Evolutionary conservation across 495 filamentous ascomycete genomes (phyloP).

Genomic region (Tuber calosporum): DNA sequence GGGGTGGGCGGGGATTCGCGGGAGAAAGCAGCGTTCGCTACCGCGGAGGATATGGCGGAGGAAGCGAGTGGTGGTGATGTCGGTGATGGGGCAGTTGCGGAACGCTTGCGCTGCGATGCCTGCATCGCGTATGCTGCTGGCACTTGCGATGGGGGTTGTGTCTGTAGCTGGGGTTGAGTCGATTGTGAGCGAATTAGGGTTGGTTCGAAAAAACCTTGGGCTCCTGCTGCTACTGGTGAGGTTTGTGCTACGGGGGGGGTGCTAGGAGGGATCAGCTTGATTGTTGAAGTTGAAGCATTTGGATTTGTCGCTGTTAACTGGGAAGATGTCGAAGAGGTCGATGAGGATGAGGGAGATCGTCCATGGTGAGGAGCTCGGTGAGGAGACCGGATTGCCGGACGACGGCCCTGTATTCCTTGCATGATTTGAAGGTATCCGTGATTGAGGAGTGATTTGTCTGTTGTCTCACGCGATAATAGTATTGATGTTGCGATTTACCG

Average conservation of each 20-base stretch:
- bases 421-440: background rate
- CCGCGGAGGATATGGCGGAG: slow-evolving; percentile 14
- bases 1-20: slow-evolving; percentile 17
- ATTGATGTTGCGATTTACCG: background rate
- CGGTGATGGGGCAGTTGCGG: slow-evolving; percentile 36
- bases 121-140: slow-evolving; percentile 42
- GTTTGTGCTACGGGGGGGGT: slow-evolving; percentile 21
- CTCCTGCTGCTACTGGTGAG: slow-evolving; percentile 20
- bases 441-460: background rate
- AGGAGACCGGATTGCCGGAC: slow-evolving; percentile 31
- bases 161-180: slow-evolving; percentile 37
- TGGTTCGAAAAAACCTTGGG: slow-evolving; percentile 39
- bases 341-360: slow-evolving; percentile 40
- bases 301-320: slow-evolving; percentile 25
- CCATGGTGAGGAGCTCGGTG: slow-evolving; percentile 34
- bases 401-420: slow-evolving; percentile 27
- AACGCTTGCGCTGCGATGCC: slow-evolving; percentile 36
- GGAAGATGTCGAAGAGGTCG: slow-evolving; percentile 37
- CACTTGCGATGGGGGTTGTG: slow-evolving; percentile 38
- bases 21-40: slow-evolving; percentile 23
- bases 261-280: slow-evolving; percentile 32
- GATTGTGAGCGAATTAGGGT: slow-evolving; percentile 29
- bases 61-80: slow-evolving; percentile 29
- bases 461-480: background rate
- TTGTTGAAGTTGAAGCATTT: slow-evolving; percentile 32